These are phyloP conservation scores for Nemania diffusa DNA, from an alignment of 2,329 filamentous ascomycete genomes.

Conservation along the genomic window DNA sequence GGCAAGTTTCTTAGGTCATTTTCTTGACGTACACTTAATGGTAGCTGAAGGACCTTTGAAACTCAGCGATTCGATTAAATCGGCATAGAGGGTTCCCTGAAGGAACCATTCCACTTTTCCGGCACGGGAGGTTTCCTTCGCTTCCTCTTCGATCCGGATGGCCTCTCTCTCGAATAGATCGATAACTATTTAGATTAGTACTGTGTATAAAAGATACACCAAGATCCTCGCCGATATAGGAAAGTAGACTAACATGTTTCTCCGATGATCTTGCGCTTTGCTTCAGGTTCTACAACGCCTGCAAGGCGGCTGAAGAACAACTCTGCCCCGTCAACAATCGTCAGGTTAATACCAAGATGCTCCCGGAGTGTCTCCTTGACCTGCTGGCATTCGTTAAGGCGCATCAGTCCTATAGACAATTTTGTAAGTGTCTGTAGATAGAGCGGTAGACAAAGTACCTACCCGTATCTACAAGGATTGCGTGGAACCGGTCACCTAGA, in stretches of 20 bases:
- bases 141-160: conserved; percentile 73
- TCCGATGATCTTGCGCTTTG: conserved; percentile 92
- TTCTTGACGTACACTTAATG: conserved; percentile 54
- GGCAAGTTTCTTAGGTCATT: not conserved
- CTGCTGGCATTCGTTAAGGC: conserved; percentile 82
- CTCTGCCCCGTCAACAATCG: conserved; percentile 82
- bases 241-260: conserved; percentile 58
- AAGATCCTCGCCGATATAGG: not conserved
- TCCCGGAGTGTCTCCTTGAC: conserved; percentile 83
- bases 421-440: conserved; percentile 19
- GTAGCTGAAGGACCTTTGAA: conserved; percentile 62
- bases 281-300: conserved; percentile 82
- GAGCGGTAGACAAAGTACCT: conserved; percentile 20
- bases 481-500: conserved; percentile 77
- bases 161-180: conserved; percentile 87
- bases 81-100: conserved; percentile 81
- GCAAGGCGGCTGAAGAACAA: conserved; percentile 80
- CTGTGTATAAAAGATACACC: conserved; percentile 12
- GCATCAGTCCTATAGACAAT: conserved; percentile 66
- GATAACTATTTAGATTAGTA: conserved; percentile 64
- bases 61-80: conserved; percentile 58
- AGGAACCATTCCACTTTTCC: conserved; percentile 87
- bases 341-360: conserved; percentile 89
- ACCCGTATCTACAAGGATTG: conserved; percentile 86
- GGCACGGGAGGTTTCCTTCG: conserved; percentile 72